Evolutionary conservation across 768 basidiomycete genomes (phyloP).

Genomic region (Pisolithus albus): DNA sequence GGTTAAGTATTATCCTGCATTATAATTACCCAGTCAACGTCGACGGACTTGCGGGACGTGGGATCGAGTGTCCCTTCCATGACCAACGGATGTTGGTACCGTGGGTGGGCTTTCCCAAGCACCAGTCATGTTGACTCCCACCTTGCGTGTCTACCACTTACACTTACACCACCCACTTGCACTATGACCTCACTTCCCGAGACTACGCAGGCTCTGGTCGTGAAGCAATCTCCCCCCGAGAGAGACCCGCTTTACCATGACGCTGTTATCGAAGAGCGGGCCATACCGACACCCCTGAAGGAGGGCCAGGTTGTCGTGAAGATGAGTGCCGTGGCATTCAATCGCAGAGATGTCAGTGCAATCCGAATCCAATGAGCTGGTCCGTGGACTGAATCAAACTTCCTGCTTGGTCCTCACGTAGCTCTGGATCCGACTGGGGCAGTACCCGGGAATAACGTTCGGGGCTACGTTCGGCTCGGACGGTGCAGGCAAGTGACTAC

Average conservation of each 20-base stretch:
- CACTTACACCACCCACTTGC: no score
- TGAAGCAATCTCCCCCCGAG: slow-evolving; percentile 36
- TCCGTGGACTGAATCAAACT: background rate
- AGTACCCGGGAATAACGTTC: slow-evolving; percentile 56
- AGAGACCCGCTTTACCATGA: slow-evolving; percentile 49
- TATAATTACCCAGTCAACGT: no score
- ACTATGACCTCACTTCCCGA: slow-evolving; percentile 28
- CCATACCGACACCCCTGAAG: slow-evolving; percentile 42
- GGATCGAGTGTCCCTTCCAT: no score
- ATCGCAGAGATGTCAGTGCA: slow-evolving; percentile 60
- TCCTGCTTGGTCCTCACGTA: slow-evolving; percentile 18
- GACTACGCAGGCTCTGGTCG: slow-evolving; percentile 39
- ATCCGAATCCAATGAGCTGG: background rate
- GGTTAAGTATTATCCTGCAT: background rate
- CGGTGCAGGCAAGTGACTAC: slow-evolving; percentile 51
- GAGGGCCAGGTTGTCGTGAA: slow-evolving; percentile 58
- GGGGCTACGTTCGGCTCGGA: slow-evolving; percentile 65
- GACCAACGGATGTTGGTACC: no score
- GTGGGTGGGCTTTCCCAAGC: no score
- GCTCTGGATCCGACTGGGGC: slow-evolving; percentile 69
- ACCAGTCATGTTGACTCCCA: no score
- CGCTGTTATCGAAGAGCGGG: slow-evolving; percentile 43
- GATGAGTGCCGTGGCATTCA: slow-evolving; percentile 66
- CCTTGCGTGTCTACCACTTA: no score
- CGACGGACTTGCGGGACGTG: no score